Conservation (phyloP, 2,329 filamentous ascomycete genomes). For the Colletotrichum sp. region DNA sequence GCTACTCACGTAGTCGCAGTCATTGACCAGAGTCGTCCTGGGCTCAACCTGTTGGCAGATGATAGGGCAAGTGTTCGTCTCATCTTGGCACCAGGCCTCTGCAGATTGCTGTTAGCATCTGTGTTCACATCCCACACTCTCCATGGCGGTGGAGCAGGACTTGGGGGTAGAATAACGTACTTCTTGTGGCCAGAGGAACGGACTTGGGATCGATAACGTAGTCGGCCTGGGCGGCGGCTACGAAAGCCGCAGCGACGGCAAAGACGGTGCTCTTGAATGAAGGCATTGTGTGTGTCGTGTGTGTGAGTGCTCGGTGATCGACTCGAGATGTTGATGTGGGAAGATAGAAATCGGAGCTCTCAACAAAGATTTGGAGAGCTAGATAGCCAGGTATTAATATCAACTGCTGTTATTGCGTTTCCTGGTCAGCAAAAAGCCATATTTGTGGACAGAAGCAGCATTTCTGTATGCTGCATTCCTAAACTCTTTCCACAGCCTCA, state of each 20-base stretch:
- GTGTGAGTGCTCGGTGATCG: background rate
- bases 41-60: slow-evolving; percentile 70
- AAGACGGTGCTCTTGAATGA: slow-evolving; percentile 59
- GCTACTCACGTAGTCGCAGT: slow-evolving; percentile 67
- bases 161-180: slow-evolving; percentile 43
- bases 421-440: slow-evolving; percentile 15
- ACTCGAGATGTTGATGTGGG: background rate
- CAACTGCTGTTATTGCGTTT: background rate
- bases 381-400: background rate
- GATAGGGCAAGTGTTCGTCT: slow-evolving; percentile 69
- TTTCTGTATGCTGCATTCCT: slow-evolving; percentile 11
- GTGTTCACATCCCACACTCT: slow-evolving; percentile 12
- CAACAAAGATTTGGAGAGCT: background rate
- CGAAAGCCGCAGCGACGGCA: slow-evolving; percentile 59
- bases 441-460: background rate
- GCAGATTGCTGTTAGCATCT: background rate
- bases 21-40: slow-evolving; percentile 62
- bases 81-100: slow-evolving; percentile 70
- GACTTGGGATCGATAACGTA: slow-evolving; percentile 67
- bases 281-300: slow-evolving; percentile 48
- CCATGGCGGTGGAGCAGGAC: background rate
- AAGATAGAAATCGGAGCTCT: background rate
- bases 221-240: slow-evolving; percentile 58
- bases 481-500: background rate
- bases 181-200: slow-evolving; percentile 57